Base-by-base conservation (phyloP, 768 basidiomycete species). In the Tubosaeta sp. region DNA sequence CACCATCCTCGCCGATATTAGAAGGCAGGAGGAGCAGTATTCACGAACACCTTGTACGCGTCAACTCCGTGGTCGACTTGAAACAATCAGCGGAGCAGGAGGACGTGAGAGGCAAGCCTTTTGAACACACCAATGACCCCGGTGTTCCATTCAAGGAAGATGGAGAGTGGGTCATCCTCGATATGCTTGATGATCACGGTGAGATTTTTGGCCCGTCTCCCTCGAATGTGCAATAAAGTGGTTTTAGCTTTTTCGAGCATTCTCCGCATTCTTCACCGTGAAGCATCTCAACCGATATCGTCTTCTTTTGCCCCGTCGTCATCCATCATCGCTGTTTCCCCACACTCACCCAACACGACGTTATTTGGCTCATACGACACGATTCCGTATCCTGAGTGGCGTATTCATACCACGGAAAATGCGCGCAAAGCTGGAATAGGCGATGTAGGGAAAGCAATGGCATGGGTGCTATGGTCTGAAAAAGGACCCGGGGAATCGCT, bases 371-470 rank as follows among this genome's bases (percentile, higher is more conserved):
- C 66, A 12, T 69, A 64, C 22, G 64, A 64, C 49, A 56, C 77
- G 0, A 64, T 84, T 1, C 79, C 77, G 0, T 87, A 84, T 63
- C 86, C 86, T 0, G 85, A 86, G 57, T 88, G 86, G 86, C 77
- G 85, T 1, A 59, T 71, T 0, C 72, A 73, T 2, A 60, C 82
- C 0, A 72, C 80, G 2, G 68, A 73, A 37, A 73, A 76, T 38
- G 85, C 85, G 1, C 74, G 77, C 11, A 72, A 74, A 27, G 79
- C 83, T 12, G 83, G 84, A 0, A 69, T 84, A 63, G 80, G 85
- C 1, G 74, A 81, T n/a, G 70, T 80, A 0, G 76, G 78, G 0
- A 72, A 75, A 27, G 79, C 83, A 0, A 71, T 84, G 72, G 76
- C 79, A 38, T 74, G 76, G 65, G 64, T 77, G 7, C 50, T 74